Conservation (phyloP, 148 eudicot species). For the Diospyros kaki region DNA sequence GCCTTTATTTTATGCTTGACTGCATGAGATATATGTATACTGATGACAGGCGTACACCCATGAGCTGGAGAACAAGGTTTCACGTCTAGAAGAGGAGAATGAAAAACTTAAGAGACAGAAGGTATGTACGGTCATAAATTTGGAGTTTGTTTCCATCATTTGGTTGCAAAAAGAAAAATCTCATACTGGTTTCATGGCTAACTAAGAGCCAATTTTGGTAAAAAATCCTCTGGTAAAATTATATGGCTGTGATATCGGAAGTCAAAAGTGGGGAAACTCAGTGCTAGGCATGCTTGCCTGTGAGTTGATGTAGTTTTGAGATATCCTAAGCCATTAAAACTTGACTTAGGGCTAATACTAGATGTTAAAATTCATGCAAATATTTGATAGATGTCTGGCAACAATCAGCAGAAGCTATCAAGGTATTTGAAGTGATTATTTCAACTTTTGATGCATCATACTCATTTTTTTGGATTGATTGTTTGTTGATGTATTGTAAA, state of each 20-base stretch:
- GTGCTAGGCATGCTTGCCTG: neutral
- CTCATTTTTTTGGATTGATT: slow-evolving; percentile 3
- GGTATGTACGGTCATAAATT: slow-evolving; percentile 34
- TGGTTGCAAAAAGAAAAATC: neutral
- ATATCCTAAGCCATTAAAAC: neutral
- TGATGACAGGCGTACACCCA: slow-evolving; percentile 84
- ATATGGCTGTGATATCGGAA: neutral
- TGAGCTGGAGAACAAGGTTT: slow-evolving; percentile 90
- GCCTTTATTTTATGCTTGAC: neutral
- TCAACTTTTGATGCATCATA: neutral
- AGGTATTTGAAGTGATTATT: neutral
- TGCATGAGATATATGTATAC: slow-evolving; percentile 5
- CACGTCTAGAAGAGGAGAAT: slow-evolving; percentile 89
- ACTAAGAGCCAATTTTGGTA: neutral
- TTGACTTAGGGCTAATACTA: neutral
- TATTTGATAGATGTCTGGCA: neutral
- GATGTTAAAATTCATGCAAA: neutral
- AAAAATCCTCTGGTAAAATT: neutral
- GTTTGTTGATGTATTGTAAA: neutral
- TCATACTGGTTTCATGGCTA: neutral
- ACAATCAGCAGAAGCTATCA: neutral
- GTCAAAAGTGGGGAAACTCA: neutral
- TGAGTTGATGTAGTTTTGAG: neutral
- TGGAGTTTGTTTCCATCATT: neutral
- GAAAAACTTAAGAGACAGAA: slow-evolving; percentile 69